Evolutionary conservation across 2,329 filamentous ascomycete genomes (phyloP).

Genomic region (Colletotrichum paranaense): DNA sequence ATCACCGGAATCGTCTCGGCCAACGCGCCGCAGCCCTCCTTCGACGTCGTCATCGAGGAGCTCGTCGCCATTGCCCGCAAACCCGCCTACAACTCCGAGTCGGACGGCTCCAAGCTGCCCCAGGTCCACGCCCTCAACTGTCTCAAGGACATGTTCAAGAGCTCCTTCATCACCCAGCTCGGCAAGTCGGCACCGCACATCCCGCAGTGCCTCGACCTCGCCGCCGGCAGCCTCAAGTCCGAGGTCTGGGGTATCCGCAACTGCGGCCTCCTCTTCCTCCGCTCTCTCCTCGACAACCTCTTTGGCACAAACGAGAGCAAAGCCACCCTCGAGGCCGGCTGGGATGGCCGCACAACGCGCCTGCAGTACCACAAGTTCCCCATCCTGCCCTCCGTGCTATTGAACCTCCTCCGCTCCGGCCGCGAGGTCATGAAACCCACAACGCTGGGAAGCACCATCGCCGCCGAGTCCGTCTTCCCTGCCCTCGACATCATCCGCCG

Average conservation of each 20-base stretch:
- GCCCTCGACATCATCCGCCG: slow-evolving; percentile 84
- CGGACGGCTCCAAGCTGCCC: slow-evolving; percentile 76
- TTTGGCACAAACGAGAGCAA: slow-evolving; percentile 83
- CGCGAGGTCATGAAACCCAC: slow-evolving; percentile 55
- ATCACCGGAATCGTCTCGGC: slow-evolving; percentile 84
- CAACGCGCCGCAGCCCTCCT: slow-evolving; percentile 68
- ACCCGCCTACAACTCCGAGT: slow-evolving; percentile 64
- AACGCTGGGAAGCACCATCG: slow-evolving; percentile 43
- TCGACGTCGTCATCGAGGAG: slow-evolving; percentile 72
- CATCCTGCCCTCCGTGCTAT: slow-evolving; percentile 71
- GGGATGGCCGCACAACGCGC: slow-evolving; percentile 72
- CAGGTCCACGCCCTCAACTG: slow-evolving; percentile 97
- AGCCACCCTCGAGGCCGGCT: slow-evolving; percentile 67
- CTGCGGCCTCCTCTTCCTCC: slow-evolving; percentile 88
- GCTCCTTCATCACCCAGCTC: slow-evolving; percentile 78
- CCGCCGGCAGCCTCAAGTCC: slow-evolving; percentile 81
- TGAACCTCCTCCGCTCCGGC: slow-evolving; percentile 69
- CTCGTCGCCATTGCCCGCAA: slow-evolving; percentile 69
- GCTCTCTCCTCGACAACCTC: slow-evolving; percentile 83
- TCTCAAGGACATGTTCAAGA: slow-evolving; percentile 91
- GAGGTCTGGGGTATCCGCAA: slow-evolving; percentile 95
- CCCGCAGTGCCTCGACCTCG: slow-evolving; percentile 80
- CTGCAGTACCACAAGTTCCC: slow-evolving; percentile 79
- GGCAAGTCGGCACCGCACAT: slow-evolving; percentile 80
- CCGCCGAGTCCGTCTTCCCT: slow-evolving; percentile 81